phyloP scores from a whole-genome alignment of 208 protist genomes.

The Trypanosoma cruzi region DNA sequence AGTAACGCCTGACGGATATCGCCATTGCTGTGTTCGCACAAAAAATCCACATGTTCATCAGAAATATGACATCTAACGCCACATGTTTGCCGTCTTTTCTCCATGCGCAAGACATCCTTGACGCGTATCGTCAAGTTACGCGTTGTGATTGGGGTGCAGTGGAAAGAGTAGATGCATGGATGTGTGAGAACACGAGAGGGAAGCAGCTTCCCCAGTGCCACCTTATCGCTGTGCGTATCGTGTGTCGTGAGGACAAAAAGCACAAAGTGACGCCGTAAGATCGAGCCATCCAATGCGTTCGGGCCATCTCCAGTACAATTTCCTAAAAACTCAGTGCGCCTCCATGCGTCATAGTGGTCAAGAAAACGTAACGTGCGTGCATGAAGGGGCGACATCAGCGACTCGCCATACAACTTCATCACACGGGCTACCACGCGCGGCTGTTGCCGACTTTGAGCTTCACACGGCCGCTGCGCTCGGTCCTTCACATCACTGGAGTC shows the following conservation, averaged over 20 bases:
- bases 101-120: slow-evolving; percentile 37
- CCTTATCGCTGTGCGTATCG: slow-evolving; percentile 86
- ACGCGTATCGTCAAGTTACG: slow-evolving; percentile 66
- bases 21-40: slow-evolving; percentile 60
- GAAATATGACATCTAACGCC: slow-evolving; percentile 8
- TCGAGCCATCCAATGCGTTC: background rate
- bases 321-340: background rate
- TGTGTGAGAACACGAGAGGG: slow-evolving; percentile 50
- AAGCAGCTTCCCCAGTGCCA: slow-evolving; percentile 51
- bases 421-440: slow-evolving; percentile 22
- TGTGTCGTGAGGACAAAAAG: slow-evolving; percentile 85
- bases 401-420: slow-evolving; percentile 81
- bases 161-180: slow-evolving; percentile 52
- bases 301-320: background rate
- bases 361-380: slow-evolving; percentile 53
- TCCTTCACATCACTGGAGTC: background rate
- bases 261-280: slow-evolving; percentile 52
- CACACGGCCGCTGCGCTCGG: background rate
- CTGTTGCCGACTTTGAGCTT: background rate
- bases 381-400: slow-evolving; percentile 39
- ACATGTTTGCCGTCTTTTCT: slow-evolving; percentile 14
- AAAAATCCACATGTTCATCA: slow-evolving; percentile 37
- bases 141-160: slow-evolving; percentile 76
- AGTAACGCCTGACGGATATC: slow-evolving; percentile 85
- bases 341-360: slow-evolving; percentile 50